Evolutionary conservation across 768 basidiomycete species (phyloP).

Genomic region (Kwoniella heveanensis): DNA sequence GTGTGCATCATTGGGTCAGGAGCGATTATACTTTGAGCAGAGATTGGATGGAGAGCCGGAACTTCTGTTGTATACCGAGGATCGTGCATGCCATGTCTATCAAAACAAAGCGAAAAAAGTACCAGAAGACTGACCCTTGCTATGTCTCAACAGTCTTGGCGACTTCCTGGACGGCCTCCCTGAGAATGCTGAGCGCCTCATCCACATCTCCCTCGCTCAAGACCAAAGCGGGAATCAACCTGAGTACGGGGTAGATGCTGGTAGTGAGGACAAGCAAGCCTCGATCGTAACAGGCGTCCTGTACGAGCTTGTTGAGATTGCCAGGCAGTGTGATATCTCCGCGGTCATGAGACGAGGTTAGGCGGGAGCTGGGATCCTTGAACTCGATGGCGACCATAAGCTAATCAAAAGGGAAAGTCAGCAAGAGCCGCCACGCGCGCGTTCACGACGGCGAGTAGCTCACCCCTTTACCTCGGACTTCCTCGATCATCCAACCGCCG

Average conservation of each 20-base stretch:
- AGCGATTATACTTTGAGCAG: too few relatives aligned
- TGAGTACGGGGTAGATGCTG: constrained; percentile 57
- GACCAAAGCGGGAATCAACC: constrained; percentile 92
- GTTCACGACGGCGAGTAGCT: too few relatives aligned
- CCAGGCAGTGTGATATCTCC: constrained; percentile 51
- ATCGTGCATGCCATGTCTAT: too few relatives aligned
- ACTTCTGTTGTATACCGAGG: too few relatives aligned
- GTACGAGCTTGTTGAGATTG: constrained; percentile 69
- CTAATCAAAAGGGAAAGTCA: constrained; percentile 17
- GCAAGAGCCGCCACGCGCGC: too few relatives aligned
- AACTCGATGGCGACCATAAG: constrained; percentile 77
- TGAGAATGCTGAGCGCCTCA: constrained; percentile 57
- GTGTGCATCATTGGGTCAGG: too few relatives aligned
- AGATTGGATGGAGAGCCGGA: too few relatives aligned
- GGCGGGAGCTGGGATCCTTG: constrained; percentile 60
- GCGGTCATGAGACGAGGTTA: constrained; percentile 23
- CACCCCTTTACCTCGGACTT: constrained; percentile 80
- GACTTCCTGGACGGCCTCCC: constrained; percentile 60
- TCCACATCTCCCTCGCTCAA: constrained; percentile 73
- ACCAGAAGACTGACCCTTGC: background rate
- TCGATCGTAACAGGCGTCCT: constrained; percentile 79
- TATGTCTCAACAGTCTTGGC: constrained; percentile 18
- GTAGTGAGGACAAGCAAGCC: constrained; percentile 86
- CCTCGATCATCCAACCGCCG: constrained; percentile 68
- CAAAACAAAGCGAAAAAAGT: too few relatives aligned